These are phyloP conservation scores for Panus rudis DNA, from an alignment of 768 basidiomycete genomes.

Conservation along the genomic window DNA sequence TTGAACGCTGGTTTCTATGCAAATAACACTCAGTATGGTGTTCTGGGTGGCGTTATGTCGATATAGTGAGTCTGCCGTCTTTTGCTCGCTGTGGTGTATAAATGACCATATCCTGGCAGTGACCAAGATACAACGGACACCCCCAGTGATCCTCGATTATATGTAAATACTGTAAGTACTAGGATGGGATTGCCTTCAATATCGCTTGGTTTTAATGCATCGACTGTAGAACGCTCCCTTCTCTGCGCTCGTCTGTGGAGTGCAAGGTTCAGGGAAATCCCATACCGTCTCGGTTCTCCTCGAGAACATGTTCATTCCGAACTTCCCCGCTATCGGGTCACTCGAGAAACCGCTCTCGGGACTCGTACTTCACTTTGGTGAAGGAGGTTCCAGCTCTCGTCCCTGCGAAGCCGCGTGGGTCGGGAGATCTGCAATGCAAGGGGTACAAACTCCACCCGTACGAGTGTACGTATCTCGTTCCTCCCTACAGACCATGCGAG, in stretches of 20 bases:
- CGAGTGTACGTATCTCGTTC: slow-evolving; percentile 51
- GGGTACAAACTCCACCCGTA: slow-evolving; percentile 20
- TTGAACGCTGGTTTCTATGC: slow-evolving; percentile 13
- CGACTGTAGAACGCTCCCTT: slow-evolving; percentile 62
- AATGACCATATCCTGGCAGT: not conserved
- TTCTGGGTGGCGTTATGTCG: slow-evolving; percentile 43
- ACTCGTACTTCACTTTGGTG: slow-evolving; percentile 63
- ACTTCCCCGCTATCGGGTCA: slow-evolving; percentile 40
- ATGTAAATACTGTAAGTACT: slow-evolving; percentile 57
- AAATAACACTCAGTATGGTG: slow-evolving; percentile 50
- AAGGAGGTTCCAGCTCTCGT: slow-evolving; percentile 48
- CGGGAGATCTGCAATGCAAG: slow-evolving; percentile 28
- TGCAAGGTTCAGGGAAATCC: slow-evolving; percentile 72
- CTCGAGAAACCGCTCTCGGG: slow-evolving; percentile 51
- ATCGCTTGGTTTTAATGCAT: no score
- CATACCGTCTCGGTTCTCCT: slow-evolving; percentile 64
- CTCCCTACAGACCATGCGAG: slow-evolving; percentile 50
- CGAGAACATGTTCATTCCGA: slow-evolving; percentile 63
- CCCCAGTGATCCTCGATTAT: slow-evolving; percentile 42
- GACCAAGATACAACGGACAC: not conserved
- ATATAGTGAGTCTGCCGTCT: slow-evolving; percentile 33
- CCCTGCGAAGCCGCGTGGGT: slow-evolving; percentile 56
- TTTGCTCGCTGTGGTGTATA: not conserved
- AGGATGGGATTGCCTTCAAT: no score
- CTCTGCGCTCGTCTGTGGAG: slow-evolving; percentile 70